Evolutionary conservation across 768 basidiomycete genomes (phyloP), one percentile per base, ranked within the genome.

Genomic region (Candolleomyces eurysporus): DNA sequence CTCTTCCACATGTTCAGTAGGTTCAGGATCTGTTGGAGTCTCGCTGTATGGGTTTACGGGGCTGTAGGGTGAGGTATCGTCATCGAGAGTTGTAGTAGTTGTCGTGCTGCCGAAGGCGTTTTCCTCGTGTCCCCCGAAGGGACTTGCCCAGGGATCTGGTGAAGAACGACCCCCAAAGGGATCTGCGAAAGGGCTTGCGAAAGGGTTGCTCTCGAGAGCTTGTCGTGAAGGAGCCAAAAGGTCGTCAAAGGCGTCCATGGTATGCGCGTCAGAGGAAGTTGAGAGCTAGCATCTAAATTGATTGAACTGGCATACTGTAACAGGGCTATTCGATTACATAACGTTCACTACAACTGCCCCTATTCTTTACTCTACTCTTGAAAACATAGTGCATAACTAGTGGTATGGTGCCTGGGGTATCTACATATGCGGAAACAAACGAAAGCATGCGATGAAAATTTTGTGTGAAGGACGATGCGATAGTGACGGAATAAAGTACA

Each of bases 171-270:
- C 82, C n/a, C 81, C 76, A 66, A 90, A 91, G 69, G 36, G 36
- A 11, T 36, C 11, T 36, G 36, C 36, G 36, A 36, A 36, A 8
- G 36, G 36, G 36, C 89, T 85, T 43, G 84, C 84, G 62, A 92
- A 92, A 0, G 90, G 90, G 66, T 92, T 91, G 60, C 85, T 81
- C 69, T 90, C 88, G n/a, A 91, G 76, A 43, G 76, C 80, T 65
- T 73, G 78, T 65, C 84, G 82, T 30, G 88, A 87, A 57, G 83
- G 80, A 11, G 77, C 78, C 40, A 92, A 80, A 52, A 92, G 72
- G 73, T 92, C 90, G 76, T 92, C 90, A 71, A 92, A 92, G 67
- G 82, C 77, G 73, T 90, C 89, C 90, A 91, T 91, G 66, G 51
- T 17, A 17, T 46, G 45, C 45, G 19, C 36, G 36, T 36, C 36